Conservation (phyloP, 306 rosid genomes). For the Citrullus amarus region DNA sequence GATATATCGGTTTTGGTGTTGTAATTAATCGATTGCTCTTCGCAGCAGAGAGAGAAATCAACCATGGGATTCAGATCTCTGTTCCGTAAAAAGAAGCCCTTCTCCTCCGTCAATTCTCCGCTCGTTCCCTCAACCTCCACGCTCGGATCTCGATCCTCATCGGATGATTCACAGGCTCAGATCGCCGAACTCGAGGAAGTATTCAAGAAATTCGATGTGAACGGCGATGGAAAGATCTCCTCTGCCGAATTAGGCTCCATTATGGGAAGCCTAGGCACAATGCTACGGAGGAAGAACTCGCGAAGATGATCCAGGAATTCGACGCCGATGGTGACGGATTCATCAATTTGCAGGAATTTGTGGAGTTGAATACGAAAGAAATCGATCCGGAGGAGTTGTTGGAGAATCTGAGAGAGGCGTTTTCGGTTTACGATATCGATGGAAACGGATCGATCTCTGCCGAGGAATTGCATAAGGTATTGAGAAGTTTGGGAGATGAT, state of each 20-base stretch:
- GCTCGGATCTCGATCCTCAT: slow-evolving; percentile 19
- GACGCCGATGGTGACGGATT: slow-evolving; percentile 81
- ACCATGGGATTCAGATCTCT: not conserved
- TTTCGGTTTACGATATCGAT: slow-evolving; percentile 70
- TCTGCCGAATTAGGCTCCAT: slow-evolving; percentile 64
- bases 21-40: not conserved
- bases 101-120: not conserved
- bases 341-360: slow-evolving; percentile 57
- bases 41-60: not conserved
- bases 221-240: slow-evolving; percentile 82
- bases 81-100: not conserved
- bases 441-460: slow-evolving; percentile 77
- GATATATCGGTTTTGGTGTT: not conserved
- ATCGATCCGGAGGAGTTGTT: slow-evolving; percentile 53
- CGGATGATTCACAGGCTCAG: slow-evolving; percentile 10
- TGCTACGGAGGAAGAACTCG: slow-evolving; percentile 44
- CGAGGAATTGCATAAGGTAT: slow-evolving; percentile 58
- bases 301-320: slow-evolving; percentile 50
- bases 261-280: slow-evolving; percentile 49
- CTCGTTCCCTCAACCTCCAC: not conserved
- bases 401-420: slow-evolving; percentile 64
- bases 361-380: slow-evolving; percentile 68
- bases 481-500: slow-evolving; percentile 62
- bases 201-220: slow-evolving; percentile 67
- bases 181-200: slow-evolving; percentile 50